Evolutionary conservation across 2,329 filamentous ascomycete genomes (phyloP).

Genomic region (Calycina herbarum): DNA sequence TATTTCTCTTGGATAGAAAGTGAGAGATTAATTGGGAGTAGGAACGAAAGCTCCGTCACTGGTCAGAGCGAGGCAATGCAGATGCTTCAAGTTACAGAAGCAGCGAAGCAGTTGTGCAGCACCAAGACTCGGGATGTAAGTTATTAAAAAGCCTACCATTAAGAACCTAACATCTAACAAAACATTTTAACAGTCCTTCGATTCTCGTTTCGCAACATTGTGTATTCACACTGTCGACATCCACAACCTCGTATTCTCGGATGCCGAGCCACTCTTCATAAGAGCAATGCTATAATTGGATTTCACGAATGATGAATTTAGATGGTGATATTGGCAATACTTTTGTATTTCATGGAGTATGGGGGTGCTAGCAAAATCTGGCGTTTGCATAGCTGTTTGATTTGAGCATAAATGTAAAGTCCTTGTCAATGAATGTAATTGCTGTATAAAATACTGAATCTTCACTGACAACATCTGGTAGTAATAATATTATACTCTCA

Average conservation of each 20-base stretch:
- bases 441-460: too few species aligned
- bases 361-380: not conserved
- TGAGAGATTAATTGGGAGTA: not conserved
- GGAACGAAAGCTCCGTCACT: not conserved
- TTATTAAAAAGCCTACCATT: not conserved
- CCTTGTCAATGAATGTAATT: too few species aligned
- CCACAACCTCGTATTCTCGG: slow-evolving; percentile 8
- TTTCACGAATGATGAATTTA: slow-evolving; percentile 4
- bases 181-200: not conserved
- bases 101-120: not conserved
- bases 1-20: not conserved
- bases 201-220: slow-evolving; percentile 1
- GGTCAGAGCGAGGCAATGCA: not conserved
- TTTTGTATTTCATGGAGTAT: not conserved
- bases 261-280: slow-evolving; percentile 11
- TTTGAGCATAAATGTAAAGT: not conserved
- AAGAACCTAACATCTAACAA: not conserved
- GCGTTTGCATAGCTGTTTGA: not conserved
- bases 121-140: not conserved
- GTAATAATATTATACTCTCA: too few species aligned
- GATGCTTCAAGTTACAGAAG: slow-evolving; percentile 3
- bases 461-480: too few species aligned
- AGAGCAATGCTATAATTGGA: slow-evolving; percentile 6
- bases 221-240: slow-evolving; percentile 10
- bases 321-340: not conserved